phyloP scores from a whole-genome alignment of 169 alveolate genomes.

The Eimeria necatrix region DNA sequence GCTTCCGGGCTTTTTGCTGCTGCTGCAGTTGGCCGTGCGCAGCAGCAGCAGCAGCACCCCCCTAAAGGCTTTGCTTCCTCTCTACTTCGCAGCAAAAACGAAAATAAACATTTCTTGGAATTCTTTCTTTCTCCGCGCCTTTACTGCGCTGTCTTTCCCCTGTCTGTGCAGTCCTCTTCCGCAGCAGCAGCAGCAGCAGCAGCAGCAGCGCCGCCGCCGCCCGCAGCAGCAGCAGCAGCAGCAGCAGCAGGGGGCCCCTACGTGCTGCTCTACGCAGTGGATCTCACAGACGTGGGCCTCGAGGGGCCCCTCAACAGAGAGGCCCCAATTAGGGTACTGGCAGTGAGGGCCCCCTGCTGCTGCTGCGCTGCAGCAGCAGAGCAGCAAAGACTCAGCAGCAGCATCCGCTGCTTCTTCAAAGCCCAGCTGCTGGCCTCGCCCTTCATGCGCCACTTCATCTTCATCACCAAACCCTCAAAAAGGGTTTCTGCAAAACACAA shows the following conservation, averaged over 20 bases:
- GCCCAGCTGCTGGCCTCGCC: not conserved
- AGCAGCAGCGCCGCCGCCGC: too few relatives aligned
- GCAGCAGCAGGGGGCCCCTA: not conserved
- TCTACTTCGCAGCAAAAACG: too few relatives aligned
- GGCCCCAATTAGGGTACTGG: not conserved
- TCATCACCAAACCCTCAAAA: not conserved
- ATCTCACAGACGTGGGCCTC: not conserved
- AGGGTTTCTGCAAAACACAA: too few relatives aligned
- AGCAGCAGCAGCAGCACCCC: too few relatives aligned
- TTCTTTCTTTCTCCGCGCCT: too few relatives aligned
- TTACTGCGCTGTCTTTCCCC: too few relatives aligned
- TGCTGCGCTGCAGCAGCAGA: not conserved
- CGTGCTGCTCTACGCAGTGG: not conserved
- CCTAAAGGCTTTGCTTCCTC: too few relatives aligned
- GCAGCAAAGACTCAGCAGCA: not conserved
- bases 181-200: too few relatives aligned
- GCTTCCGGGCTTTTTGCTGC: too few relatives aligned
- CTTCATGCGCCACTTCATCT: not conserved
- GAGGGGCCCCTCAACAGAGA: not conserved
- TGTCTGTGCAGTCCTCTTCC: too few relatives aligned
- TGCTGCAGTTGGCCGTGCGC: too few relatives aligned
- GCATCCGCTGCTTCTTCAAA: not conserved
- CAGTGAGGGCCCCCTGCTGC: not conserved
- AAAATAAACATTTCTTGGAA: too few relatives aligned
- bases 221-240: not conserved